Evolutionary conservation across 164 flowering plant genomes (phyloP).

Genomic region (Stephania cephalantha): DNA sequence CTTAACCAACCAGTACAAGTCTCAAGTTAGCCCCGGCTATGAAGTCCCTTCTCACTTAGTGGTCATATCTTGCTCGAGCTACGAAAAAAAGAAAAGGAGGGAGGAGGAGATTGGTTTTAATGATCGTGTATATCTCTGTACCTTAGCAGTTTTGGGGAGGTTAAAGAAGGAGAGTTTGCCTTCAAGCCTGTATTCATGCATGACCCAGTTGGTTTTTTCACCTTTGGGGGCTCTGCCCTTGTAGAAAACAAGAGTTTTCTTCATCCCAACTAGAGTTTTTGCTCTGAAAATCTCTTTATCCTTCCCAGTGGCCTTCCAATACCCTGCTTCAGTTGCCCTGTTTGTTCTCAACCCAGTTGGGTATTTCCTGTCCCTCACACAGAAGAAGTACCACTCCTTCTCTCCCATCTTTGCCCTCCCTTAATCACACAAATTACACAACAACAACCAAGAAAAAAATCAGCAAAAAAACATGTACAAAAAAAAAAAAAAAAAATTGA

Average conservation of each 20-base stretch:
- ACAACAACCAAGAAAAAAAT: not conserved
- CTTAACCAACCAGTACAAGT: too few relatives aligned
- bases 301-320: constrained; percentile 99
- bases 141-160: constrained; percentile 69
- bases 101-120: constrained; percentile 7
- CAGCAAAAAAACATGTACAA: not conserved
- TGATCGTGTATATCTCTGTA: constrained; percentile 9
- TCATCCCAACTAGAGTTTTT: constrained; percentile 82
- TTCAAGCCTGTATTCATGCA: constrained; percentile 86
- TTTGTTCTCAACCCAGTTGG: constrained; percentile 93
- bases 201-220: constrained; percentile 82
- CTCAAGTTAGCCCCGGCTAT: too few relatives aligned
- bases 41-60: too few relatives aligned
- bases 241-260: constrained; percentile 94
- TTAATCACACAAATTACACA: constrained; percentile 20
- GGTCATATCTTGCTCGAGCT: too few relatives aligned
- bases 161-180: constrained; percentile 64
- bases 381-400: constrained; percentile 95
- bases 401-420: constrained; percentile 93
- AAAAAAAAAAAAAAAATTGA: not conserved
- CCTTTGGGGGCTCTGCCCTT: constrained; percentile 96
- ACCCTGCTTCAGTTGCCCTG: constrained; percentile 86
- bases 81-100: constrained; percentile 2
- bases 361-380: constrained; percentile 85
- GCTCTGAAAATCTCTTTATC: constrained; percentile 79